Base-by-base conservation (phyloP, 139 green algal species). In the Eudorina sp. region DNA sequence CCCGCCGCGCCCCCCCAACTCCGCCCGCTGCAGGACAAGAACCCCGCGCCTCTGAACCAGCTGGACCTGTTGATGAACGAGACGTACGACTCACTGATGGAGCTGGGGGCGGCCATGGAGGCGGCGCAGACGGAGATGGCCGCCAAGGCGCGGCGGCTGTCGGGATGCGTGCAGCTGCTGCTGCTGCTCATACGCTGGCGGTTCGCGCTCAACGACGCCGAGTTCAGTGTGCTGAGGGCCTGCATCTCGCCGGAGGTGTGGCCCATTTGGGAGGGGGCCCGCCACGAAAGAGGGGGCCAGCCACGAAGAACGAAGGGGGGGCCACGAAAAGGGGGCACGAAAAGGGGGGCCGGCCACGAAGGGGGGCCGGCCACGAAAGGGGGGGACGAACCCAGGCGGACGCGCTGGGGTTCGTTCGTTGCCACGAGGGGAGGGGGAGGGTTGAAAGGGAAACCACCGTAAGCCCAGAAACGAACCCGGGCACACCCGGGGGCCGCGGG, bases 11-110 rank as follows among this genome's bases (percentile, higher is more conserved):
- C 69, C 69, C 34, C 38, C 36, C 69, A 36, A 77, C 14, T 23
- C 27, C 48, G 27, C 53, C 11, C 68, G 48, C 19, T 40, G 4
- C 85, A 95, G 93, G 94, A 97, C 90, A 92, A 93, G 81, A 95
- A 91, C 68, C 93, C 94, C 8, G 83, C 89, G 7, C 83, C 93
- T 1, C 92, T 97, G 2, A 92, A 88, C 41, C 86, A 96, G 62
- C 90, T 97, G 84, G 94, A 96, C 79, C 45, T 89, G 83, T 73
- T 97, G 51, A 87, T 97, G 89, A 91, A 93, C 74, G 93, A 94
- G 62, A 96, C 91, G 3, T 96, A 94, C 72, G 41, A 74, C 29
- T 43, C 73, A 3, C 64, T 96, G 38, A 90, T 90, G 53, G 83
- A 85, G 3, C 19, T 84, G 27, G 88, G 78, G 19, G n/a, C 7